Evolutionary conservation across 2,329 filamentous ascomycete genomes (phyloP).

Genomic region (Cryphonectria parasitica): DNA sequence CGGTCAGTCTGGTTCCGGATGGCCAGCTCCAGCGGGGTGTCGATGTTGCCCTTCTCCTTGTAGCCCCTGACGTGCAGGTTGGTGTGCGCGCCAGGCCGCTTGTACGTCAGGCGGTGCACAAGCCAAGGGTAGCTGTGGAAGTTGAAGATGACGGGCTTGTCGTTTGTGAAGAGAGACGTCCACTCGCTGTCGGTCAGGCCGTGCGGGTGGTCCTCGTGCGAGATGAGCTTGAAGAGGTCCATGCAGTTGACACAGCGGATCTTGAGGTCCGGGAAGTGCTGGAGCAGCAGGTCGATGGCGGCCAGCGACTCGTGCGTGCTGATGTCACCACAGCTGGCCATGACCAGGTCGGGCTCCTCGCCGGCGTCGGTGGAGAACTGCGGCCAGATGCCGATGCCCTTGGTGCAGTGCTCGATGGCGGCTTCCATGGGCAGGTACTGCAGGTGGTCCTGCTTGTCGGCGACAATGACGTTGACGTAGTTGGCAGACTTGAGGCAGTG

Average conservation of each 20-base stretch:
- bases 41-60: slow-evolving; percentile 83
- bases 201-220: slow-evolving; percentile 71
- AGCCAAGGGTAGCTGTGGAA: slow-evolving; percentile 86
- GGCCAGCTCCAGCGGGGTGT: slow-evolving; percentile 77
- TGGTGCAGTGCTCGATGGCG: slow-evolving; percentile 76
- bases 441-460: slow-evolving; percentile 79
- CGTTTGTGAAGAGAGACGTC: slow-evolving; percentile 69
- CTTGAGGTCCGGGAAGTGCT: slow-evolving; percentile 72
- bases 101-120: slow-evolving; percentile 76
- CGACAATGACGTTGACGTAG: slow-evolving; percentile 81
- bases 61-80: slow-evolving; percentile 79
- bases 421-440: slow-evolving; percentile 76
- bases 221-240: slow-evolving; percentile 80
- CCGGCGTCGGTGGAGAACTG: slow-evolving; percentile 74
- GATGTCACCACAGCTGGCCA: slow-evolving; percentile 77
- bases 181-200: slow-evolving; percentile 70
- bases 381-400: slow-evolving; percentile 78
- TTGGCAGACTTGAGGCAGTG: slow-evolving; percentile 75
- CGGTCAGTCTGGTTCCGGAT: slow-evolving; percentile 79
- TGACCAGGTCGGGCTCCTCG: slow-evolving; percentile 72
- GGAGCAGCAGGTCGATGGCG: slow-evolving; percentile 73
- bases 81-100: slow-evolving; percentile 64
- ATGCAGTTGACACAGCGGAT: slow-evolving; percentile 81
- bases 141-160: slow-evolving; percentile 79
- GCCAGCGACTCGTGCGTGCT: slow-evolving; percentile 75